Base-by-base conservation (phyloP, 345 rosid species). In the Pugionium dolabratum region DNA sequence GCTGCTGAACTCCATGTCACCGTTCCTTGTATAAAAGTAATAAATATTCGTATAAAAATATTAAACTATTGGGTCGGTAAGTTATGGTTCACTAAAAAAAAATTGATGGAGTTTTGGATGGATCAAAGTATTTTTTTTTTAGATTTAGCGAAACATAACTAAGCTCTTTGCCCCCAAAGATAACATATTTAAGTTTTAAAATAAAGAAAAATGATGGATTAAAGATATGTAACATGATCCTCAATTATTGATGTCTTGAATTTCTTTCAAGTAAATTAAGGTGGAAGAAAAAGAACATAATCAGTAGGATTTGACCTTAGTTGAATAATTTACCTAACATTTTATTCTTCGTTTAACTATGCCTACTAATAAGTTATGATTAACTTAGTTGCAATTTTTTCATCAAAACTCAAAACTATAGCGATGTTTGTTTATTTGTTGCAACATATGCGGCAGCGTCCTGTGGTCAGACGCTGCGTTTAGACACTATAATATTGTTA, bases 281-380 rank as follows among this genome's bases (percentile, higher is more conserved):
- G 55, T 48, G 11, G 27, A 18, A 31, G 4, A 52, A 55, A 51
- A 62, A 29, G 11, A 54, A 43, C 41, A 53, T 30, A 30, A 44
- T 62, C 36, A 45, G 29, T 62, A 47, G 41, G 25, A 54, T 35
- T 36, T 70, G 50, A 70, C 68, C 42, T 35, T 3, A 51, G 5
- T 9, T 7, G 35, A 7, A 43, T 51, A 2, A 3, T 27, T 44
- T 45, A 54, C 75, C 62, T 54, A 66, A 34, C 18, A 9, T 31
- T 35, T 47, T 34, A n/a, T 31, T 60, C 32, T 32, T 59, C 59
- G n/a, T 39, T 51, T 40, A 43, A n/a, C 0, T 0, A 18, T 18
- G 18, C 18, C 18, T 18, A 18, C 18, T 18, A 18, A 18, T 18
- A 18, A 18, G 18, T 18, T 18, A 18, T 18, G 18, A 18, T 18